phyloP scores from a whole-genome alignment of 2,329 filamentous ascomycete genomes.

The Penicillium sp. region DNA sequence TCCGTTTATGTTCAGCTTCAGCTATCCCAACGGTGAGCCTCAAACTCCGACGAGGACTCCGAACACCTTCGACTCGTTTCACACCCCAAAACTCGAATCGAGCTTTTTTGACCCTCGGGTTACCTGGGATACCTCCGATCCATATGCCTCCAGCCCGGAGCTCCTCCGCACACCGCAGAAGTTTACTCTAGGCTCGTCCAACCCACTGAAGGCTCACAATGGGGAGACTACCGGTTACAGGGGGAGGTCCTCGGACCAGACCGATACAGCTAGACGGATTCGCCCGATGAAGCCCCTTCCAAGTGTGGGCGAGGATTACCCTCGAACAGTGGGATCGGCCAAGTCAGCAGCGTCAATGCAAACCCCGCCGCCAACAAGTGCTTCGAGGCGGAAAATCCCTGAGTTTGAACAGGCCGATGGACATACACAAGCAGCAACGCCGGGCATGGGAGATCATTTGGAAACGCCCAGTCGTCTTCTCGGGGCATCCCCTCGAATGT shows the following conservation, averaged over 20 bases:
- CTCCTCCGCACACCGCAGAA: constrained; percentile 45
- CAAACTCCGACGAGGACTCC: constrained; percentile 49
- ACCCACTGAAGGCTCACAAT: constrained; percentile 19
- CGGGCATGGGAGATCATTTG: constrained; percentile 33
- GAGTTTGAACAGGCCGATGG: constrained; percentile 29
- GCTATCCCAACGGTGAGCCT: constrained; percentile 45
- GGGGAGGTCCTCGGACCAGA: constrained; percentile 27
- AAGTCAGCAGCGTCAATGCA: constrained; percentile 54
- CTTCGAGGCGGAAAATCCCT: constrained; percentile 49
- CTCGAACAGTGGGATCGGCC: constrained; percentile 35
- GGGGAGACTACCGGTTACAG: constrained; percentile 16
- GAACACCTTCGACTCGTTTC: constrained; percentile 40
- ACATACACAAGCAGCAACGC: constrained; percentile 22
- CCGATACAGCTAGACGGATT: constrained; percentile 36
- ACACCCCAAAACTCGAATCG: constrained; percentile 48
- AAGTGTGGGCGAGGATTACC: constrained; percentile 29
- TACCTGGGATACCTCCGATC: constrained; percentile 48
- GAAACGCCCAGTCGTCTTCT: constrained; percentile 47
- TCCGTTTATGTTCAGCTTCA: constrained; percentile 43
- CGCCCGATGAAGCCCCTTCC: constrained; percentile 29
- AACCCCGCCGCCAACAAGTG: constrained; percentile 61
- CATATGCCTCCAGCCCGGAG: constrained; percentile 48
- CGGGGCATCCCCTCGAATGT: constrained; percentile 48
- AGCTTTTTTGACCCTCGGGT: constrained; percentile 48
- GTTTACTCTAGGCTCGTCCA: constrained; percentile 36